phyloP scores from a whole-genome alignment of 805 yeast species.

The Saturnispora dispora region DNA sequence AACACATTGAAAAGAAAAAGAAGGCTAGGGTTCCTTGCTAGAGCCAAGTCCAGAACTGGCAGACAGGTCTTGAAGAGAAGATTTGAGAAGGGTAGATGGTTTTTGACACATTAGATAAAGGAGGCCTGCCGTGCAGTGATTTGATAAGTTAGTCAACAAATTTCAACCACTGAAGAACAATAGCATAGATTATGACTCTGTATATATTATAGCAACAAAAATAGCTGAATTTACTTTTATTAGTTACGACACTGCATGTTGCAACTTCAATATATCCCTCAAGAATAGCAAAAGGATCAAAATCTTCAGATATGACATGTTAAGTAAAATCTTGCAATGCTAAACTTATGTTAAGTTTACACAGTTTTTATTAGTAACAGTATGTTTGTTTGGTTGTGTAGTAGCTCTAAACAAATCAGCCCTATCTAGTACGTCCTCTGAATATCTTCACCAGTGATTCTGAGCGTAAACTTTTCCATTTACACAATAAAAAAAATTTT shows the following conservation, averaged over 20 bases:
- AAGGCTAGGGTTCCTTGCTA: constrained; percentile 79
- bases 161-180: background rate
- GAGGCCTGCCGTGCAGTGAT: background rate
- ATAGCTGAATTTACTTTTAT: too few relatives aligned
- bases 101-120: constrained; percentile 53
- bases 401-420: too few relatives aligned
- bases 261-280: too few relatives aligned
- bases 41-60: constrained; percentile 67
- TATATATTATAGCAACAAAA: background rate
- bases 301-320: too few relatives aligned
- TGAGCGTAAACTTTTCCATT: background rate
- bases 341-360: too few relatives aligned
- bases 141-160: background rate
- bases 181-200: background rate
- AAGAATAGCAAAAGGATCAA: too few relatives aligned
- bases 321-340: too few relatives aligned
- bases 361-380: too few relatives aligned
- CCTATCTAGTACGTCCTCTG: background rate
- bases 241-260: too few relatives aligned
- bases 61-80: constrained; percentile 71
- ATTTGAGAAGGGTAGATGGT: constrained; percentile 89
- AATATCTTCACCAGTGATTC: background rate
- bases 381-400: too few relatives aligned
- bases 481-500: background rate
- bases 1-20: constrained; percentile 85